phyloP scores from a whole-genome alignment of 1,284 basidiomycete species.

The Thelephora terrestris region DNA sequence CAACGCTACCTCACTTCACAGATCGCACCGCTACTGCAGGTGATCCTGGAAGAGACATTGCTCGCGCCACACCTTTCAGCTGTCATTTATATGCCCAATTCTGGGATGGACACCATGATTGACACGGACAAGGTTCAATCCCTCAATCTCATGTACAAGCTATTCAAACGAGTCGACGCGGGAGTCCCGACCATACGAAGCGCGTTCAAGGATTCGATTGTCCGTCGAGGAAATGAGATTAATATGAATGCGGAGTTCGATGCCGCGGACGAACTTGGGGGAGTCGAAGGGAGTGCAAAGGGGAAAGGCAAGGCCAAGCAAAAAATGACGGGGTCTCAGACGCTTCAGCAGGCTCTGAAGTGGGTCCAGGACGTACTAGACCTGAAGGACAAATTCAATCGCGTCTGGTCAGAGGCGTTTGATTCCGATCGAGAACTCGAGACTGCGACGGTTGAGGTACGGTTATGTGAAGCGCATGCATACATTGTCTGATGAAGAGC shows the following conservation, averaged over 20 bases:
- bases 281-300: conserved; percentile 30
- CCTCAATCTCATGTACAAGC: conserved; percentile 70
- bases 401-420: conserved; percentile 66
- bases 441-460: conserved; percentile 79
- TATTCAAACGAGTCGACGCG: conserved; percentile 65
- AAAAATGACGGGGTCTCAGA: conserved; percentile 32
- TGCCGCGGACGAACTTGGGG: conserved; percentile 24
- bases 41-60: conserved; percentile 72
- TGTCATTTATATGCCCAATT: conserved; percentile 74
- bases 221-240: conserved; percentile 72
- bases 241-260: conserved; percentile 39
- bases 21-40: conserved; percentile 62
- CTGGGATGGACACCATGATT: conserved; percentile 85
- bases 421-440: conserved; percentile 72
- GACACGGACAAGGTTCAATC: conserved; percentile 75
- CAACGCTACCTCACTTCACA: conserved; percentile 81
- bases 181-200: conserved; percentile 62
- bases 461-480: conserved; percentile 10
- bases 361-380: conserved; percentile 94
- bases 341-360: conserved; percentile 56
- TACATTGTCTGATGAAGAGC: neutral
- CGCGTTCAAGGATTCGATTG: conserved; percentile 69
- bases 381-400: conserved; percentile 88
- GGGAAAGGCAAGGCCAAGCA: conserved; percentile 51
- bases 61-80: conserved; percentile 69